Percentiles rank a stretch among this genome's conserved stretches.
These are phyloP conservation scores for Nemania abortiva DNA, from an alignment of 2,329 filamentous ascomycete species.

Conservation along the genomic window DNA sequence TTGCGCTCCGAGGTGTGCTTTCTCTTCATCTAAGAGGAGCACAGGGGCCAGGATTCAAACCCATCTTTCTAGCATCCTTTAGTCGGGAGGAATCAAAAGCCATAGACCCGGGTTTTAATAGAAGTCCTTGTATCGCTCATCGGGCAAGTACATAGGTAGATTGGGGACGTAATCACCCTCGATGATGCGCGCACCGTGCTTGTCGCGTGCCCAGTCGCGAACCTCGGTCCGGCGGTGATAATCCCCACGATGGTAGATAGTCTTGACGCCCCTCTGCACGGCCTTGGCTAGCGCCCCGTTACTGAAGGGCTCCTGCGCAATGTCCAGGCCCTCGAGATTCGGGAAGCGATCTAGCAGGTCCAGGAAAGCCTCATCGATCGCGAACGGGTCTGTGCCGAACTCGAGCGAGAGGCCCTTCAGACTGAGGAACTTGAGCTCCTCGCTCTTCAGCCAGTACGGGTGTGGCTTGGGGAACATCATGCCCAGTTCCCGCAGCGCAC, in stretches of 20 bases:
- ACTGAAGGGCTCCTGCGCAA: slow-evolving; percentile 41
- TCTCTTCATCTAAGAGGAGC: neutral
- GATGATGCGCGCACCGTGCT: slow-evolving; percentile 39
- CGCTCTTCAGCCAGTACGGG: slow-evolving; percentile 44
- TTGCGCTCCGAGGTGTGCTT: no score
- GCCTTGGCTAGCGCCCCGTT: slow-evolving; percentile 41
- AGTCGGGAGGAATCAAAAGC: no score
- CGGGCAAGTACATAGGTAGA: slow-evolving; percentile 16
- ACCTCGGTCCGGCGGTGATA: slow-evolving; percentile 32
- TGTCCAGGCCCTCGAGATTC: slow-evolving; percentile 44
- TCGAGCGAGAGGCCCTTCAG: slow-evolving; percentile 70
- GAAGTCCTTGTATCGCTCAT: slow-evolving; percentile 8
- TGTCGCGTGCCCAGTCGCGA: slow-evolving; percentile 41
- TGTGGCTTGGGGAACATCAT: slow-evolving; percentile 33
- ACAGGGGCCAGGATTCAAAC: neutral
- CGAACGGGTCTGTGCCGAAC: slow-evolving; percentile 14
- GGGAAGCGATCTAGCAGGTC: slow-evolving; percentile 44
- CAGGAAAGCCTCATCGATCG: slow-evolving; percentile 38
- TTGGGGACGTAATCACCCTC: slow-evolving; percentile 29
- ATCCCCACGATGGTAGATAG: slow-evolving; percentile 39
- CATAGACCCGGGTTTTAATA: neutral
- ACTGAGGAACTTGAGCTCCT: slow-evolving; percentile 43
- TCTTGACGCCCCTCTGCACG: slow-evolving; percentile 42
- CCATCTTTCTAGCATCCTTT: neutral
- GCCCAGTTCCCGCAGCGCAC: slow-evolving; percentile 42